A percentile compares a stretch with the other conserved stretches of the same genome.
Conservation (phyloP, 2,329 filamentous ascomycete species). For the Ceratocystiopsis sp. region DNA sequence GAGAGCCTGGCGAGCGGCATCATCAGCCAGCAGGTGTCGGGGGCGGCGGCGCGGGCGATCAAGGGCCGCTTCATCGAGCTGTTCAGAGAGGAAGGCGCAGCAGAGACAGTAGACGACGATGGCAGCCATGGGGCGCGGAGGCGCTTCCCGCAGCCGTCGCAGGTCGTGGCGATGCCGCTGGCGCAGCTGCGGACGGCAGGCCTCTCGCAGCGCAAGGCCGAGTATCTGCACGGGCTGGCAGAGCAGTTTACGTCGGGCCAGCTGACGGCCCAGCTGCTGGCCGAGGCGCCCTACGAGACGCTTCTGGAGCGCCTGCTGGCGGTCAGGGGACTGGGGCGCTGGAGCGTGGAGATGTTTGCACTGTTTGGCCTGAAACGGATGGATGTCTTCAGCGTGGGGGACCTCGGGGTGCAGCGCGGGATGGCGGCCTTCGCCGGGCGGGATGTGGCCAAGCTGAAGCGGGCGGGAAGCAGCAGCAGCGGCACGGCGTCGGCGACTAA, state of each 20-base stretch:
- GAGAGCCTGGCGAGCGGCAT: conserved; percentile 69
- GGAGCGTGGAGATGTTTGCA: conserved; percentile 97
- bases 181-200: conserved; percentile 64
- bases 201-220: conserved; percentile 84
- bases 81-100: conserved; percentile 28
- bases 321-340: conserved; percentile 71
- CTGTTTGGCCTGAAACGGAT: conserved; percentile 87
- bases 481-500: conserved; percentile 45
- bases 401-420: conserved; percentile 84
- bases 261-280: conserved; percentile 57
- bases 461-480: conserved; percentile 12
- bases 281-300: conserved; percentile 69
- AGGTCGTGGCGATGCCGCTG: conserved; percentile 49
- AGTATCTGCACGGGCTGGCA: conserved; percentile 79
- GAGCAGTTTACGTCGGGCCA: conserved; percentile 63
- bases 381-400: conserved; percentile 85
- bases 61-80: conserved; percentile 67
- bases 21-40: conserved; percentile 91
- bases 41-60: conserved; percentile 78
- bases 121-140: conserved; percentile 5
- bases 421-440: conserved; percentile 77
- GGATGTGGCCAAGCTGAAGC: conserved; percentile 74
- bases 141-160: conserved; percentile 57
- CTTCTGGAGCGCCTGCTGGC: conserved; percentile 67
- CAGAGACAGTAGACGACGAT: background rate